Base-by-base conservation (phyloP, 306 rosid genomes). In the Senna tora region DNA sequence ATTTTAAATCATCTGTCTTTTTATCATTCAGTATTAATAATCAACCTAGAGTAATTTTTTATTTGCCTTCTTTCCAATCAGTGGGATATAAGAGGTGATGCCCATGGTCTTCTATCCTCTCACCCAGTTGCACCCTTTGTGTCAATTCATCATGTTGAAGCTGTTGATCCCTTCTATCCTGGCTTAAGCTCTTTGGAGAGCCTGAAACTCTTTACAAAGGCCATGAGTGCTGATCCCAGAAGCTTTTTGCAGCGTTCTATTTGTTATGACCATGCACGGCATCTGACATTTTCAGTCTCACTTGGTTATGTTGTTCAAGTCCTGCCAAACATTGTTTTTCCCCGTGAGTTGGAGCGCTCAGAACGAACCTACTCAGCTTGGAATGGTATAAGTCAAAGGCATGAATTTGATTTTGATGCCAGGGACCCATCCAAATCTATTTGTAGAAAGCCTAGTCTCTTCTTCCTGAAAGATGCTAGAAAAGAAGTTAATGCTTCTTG, bases 101-200 rank as follows among this genome's bases (percentile, higher is more conserved):
- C 91, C 14, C 93, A 78, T n/a, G 96, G 96, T 54, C 89, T 90
- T 69, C 79, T 90, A 30, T 84, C 93, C 30, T 84, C 96, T 41
- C 96, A 90, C 74, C 96, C 96, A 2, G 75, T 87, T 72, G 87
- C 93, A 59, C 96, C 93, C 8, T 87, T 90, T 84, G 86, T 90
- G 60, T 90, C 93, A 13, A 79, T 90, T 75, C 96, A 87, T 74
- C 96, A 90, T 82, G 84, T 90, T 63, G 96, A 86, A 82, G 93
- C 87, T 17, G 85, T 87, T 19, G 80, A 87, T 64, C 91, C 96
- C 65, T 74, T 90, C 58, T 90, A 85, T 73, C 96, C 93, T 33
- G 87, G 93, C 33, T 71, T 84, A 67, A 84, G 76, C 79, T 80
- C 91, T 77, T 52, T 87, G 73, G 84, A 86, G 33, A 87, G 93